A percentile compares a stretch with the other conserved stretches of the same genome.
These are phyloP conservation scores for Cytospora schulzeri DNA, from an alignment of 2,329 filamentous ascomycete genomes.

Conservation along the genomic window DNA sequence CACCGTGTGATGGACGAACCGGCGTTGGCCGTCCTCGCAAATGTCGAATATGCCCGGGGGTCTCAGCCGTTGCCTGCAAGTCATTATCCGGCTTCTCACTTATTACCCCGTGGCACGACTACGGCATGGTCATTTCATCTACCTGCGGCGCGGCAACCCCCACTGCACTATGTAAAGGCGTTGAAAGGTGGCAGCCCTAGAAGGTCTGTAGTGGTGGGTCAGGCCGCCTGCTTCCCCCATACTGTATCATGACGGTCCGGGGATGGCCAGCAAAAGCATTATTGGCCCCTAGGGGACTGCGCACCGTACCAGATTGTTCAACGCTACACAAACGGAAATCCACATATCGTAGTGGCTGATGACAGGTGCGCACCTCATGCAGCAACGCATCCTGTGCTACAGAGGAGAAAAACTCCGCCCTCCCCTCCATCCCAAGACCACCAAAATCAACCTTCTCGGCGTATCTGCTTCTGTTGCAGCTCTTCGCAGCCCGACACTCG, in stretches of 20 bases:
- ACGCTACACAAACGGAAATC: constrained; percentile 12
- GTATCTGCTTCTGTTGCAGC: constrained; percentile 2
- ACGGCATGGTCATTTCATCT: neutral
- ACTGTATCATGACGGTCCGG: constrained; percentile 7
- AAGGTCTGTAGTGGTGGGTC: neutral
- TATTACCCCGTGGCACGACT: neutral
- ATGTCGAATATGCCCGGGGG: constrained; percentile 3
- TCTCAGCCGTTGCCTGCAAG: constrained; percentile 13
- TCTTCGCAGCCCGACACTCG: neutral
- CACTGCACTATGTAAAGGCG: neutral
- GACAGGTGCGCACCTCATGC: constrained; percentile 16
- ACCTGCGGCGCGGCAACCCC: constrained; percentile 4
- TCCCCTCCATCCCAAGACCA: constrained; percentile 11
- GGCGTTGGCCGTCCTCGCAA: constrained; percentile 5
- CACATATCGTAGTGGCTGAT: constrained; percentile 18
- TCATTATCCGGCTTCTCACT: constrained; percentile 14
- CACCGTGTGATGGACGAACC: neutral
- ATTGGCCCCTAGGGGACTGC: constrained; percentile 18
- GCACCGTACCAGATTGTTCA: constrained; percentile 7
- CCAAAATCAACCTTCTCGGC: neutral
- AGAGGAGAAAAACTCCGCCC: constrained; percentile 13
- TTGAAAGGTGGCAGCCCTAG: constrained; percentile 1
- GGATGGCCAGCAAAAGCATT: neutral
- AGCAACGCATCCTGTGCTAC: constrained; percentile 11
- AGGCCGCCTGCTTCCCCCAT: neutral